A percentile compares a stretch with the other conserved stretches of the same genome.
phyloP scores from a whole-genome alignment of 2,329 filamentous ascomycete species.

The Trichoderma breve region DNA sequence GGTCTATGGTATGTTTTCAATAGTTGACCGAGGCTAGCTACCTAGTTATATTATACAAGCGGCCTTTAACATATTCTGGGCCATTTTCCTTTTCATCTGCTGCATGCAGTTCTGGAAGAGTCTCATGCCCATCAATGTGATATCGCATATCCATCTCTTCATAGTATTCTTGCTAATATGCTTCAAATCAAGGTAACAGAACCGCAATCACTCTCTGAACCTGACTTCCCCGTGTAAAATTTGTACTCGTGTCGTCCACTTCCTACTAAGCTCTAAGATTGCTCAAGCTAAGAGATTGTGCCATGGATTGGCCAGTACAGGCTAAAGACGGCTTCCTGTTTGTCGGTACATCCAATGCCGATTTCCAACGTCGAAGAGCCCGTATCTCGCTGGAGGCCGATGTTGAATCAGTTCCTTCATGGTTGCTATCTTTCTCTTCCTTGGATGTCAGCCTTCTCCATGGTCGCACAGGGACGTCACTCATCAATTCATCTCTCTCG shows the following conservation, averaged over 20 bases:
- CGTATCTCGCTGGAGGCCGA: background rate
- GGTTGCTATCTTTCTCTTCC: background rate
- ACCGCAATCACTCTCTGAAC: background rate
- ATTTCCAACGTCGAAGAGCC: constrained; percentile 15
- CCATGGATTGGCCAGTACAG: background rate
- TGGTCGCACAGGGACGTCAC: constrained; percentile 27
- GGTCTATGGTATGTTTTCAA: background rate
- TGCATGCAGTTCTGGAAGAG: background rate
- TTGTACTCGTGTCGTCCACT: background rate
- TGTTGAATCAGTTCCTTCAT: background rate
- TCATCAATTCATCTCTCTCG: constrained; percentile 23
- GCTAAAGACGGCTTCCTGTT: background rate
- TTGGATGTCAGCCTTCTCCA: constrained; percentile 24
- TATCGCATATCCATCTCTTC: constrained; percentile 15
- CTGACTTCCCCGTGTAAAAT: background rate
- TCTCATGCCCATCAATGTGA: background rate
- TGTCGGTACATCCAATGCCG: background rate
- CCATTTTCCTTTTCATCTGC: background rate
- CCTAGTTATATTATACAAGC: background rate
- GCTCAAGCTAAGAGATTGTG: constrained; percentile 15
- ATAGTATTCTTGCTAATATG: constrained; percentile 5
- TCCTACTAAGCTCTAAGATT: background rate
- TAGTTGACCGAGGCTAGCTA: background rate
- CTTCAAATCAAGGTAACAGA: background rate
- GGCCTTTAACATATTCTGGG: background rate